Base-by-base conservation (phyloP, 1,284 basidiomycete species). In the Marasmius oreades region DNA sequence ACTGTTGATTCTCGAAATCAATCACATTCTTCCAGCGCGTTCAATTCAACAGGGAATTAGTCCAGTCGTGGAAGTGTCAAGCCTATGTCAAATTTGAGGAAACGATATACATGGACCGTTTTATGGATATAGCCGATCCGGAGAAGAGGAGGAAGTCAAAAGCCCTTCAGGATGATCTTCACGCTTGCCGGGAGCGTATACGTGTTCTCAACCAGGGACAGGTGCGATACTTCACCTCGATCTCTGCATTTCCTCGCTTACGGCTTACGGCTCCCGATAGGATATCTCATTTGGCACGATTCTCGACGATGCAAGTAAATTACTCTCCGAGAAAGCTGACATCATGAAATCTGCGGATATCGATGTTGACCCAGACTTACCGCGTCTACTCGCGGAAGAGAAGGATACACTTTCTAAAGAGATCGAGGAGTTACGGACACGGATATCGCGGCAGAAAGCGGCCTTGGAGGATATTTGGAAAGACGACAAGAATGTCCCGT, bases 1-100 rank as follows among this genome's bases (percentile, higher is more conserved):
- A 43, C 8, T 37, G 23, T 7, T 47, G 31, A 37, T 44, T 53
- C 39, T 10, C n/a, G 12, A 33, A n/a, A 12, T 16, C n/a, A n/a
- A n/a, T n/a, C n/a, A n/a, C 6, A 44, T 18, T 45, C 59, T 36
- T 36, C 34, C 63, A 98, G 91, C 82, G 96, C 59, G 97, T 95
- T 1, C 96, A 98, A 84, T 99, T 96, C 74, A 95, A 99, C 69
- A 83, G 93, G 14, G 87, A 90, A 62, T 91, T 88, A 0, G 78
- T 91, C 56, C 87, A 94, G 61, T 88, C 95, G 16, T 95, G 91
- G 76, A 99, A 99, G 72, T 95, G 92, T 10, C 96, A 99, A 68
- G 94, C 93, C 1, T 96, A 95, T 67, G 86, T 99, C 62, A 90
- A 89, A 64, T 96, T 97, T 67, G 86, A 80, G 5, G 91, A 96